Evolutionary conservation across 306 rosid genomes (phyloP).

Genomic region (Vigna angularis): DNA sequence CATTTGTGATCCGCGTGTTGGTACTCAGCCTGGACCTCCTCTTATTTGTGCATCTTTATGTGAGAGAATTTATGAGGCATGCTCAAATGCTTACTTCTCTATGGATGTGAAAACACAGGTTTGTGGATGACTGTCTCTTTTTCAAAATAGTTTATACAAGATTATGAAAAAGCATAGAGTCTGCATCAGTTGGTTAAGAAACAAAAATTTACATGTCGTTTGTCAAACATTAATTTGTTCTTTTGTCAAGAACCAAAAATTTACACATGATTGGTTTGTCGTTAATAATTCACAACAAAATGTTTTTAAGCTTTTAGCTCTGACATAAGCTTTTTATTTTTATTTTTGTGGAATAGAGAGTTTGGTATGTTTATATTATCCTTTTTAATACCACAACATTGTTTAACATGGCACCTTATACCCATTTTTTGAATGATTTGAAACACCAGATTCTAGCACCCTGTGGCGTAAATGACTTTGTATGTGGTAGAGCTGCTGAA

Average conservation of each 20-base stretch:
- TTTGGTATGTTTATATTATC: not conserved
- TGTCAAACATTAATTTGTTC: not conserved
- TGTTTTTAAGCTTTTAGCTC: conserved; percentile 23
- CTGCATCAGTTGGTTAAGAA: conserved; percentile 9
- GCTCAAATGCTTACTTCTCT: conserved; percentile 91
- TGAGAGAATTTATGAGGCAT: conserved; percentile 71
- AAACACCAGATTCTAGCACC: conserved; percentile 84
- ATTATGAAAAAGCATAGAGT: conserved; percentile 13
- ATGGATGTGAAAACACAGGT: conserved; percentile 88
- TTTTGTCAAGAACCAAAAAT: conserved; percentile 9
- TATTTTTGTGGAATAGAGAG: conserved; percentile 7
- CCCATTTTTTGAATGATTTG: conserved; percentile 46
- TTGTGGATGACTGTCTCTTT: conserved; percentile 12
- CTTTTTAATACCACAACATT: conserved; percentile 35
- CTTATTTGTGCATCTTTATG: conserved; percentile 80
- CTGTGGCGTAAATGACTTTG: conserved; percentile 93
- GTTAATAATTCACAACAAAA: conserved; percentile 20
- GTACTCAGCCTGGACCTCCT: conserved; percentile 86
- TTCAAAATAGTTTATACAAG: not conserved
- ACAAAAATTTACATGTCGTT: conserved; percentile 5
- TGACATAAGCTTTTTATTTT: not conserved
- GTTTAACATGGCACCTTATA: conserved; percentile 26
- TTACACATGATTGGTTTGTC: conserved; percentile 11
- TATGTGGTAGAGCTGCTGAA: conserved; percentile 93
- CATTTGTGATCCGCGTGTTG: conserved; percentile 84